These are phyloP conservation scores for Crithidia thermophila DNA, from an alignment of 208 protist genomes.

Conservation along the genomic window DNA sequence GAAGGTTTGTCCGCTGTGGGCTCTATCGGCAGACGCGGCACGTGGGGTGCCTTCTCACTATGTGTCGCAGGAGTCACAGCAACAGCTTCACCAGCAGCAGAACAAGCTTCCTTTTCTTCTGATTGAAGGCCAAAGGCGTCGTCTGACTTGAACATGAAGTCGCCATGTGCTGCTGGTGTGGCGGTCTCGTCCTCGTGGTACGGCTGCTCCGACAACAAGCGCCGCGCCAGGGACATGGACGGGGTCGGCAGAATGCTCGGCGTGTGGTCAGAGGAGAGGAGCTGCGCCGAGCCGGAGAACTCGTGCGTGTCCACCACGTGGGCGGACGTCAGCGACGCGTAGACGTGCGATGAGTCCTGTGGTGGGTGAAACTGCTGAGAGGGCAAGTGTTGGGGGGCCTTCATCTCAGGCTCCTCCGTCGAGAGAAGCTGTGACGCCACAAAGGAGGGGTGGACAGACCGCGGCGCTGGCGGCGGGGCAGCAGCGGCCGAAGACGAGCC, in stretches of 20 bases:
- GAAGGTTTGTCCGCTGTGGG: too few relatives aligned
- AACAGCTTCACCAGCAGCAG: background rate
- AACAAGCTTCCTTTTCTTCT: too few relatives aligned
- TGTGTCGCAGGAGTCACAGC: background rate
- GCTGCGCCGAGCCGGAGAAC: background rate
- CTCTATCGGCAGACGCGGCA: too few relatives aligned
- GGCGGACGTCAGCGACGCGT: background rate
- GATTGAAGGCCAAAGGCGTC: too few relatives aligned
- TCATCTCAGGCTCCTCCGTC: too few relatives aligned
- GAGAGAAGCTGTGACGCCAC: too few relatives aligned
- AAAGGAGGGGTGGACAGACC: too few relatives aligned
- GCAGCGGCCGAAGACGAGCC: too few relatives aligned
- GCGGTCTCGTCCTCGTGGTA: conserved; percentile 2
- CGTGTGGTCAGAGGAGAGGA: conserved; percentile 17
- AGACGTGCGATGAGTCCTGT: background rate
- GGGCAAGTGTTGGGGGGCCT: background rate
- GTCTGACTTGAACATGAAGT: too few relatives aligned
- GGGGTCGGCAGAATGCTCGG: conserved; percentile 12
- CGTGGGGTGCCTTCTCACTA: too few relatives aligned
- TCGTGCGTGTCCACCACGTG: background rate
- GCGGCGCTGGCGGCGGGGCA: too few relatives aligned
- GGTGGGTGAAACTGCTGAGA: background rate
- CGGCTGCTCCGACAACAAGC: conserved; percentile 8
- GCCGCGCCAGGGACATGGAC: conserved; percentile 14
- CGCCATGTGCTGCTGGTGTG: too few relatives aligned